Percentiles rank a stretch among this genome's conserved stretches.
Conservation (phyloP, 768 basidiomycete genomes). For the Tephrocybe sp. region DNA sequence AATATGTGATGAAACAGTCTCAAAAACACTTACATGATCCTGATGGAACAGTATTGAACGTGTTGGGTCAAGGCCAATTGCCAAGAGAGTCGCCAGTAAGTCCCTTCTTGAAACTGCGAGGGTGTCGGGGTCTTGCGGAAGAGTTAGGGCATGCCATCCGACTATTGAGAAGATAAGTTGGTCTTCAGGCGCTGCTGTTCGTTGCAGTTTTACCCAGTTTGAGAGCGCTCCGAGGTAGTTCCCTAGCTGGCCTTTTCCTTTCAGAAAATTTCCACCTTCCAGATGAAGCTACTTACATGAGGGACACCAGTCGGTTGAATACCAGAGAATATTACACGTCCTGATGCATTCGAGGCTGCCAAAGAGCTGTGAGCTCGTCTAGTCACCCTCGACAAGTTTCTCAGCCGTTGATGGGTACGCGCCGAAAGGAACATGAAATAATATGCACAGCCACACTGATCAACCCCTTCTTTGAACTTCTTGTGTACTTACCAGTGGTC, state of each 20-base stretch:
- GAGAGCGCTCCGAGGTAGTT: constrained; percentile 90
- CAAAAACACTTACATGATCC: constrained; percentile 65
- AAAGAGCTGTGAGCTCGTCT: constrained; percentile 19
- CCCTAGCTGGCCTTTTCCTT: constrained; percentile 62
- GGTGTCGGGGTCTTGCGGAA: constrained; percentile 78
- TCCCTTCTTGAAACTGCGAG: constrained; percentile 67
- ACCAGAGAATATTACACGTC: constrained; percentile 74
- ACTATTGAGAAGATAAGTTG: constrained; percentile 83
- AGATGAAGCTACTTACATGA: constrained; percentile 56
- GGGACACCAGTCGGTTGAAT: constrained; percentile 94
- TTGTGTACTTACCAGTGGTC: not conserved
- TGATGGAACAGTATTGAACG: constrained; percentile 82
- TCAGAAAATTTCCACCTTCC: constrained; percentile 8
- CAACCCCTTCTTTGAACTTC: not conserved
- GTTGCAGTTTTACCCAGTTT: constrained; percentile 87
- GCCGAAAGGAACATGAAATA: constrained; percentile 20
- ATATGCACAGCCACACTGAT: constrained; percentile 23
- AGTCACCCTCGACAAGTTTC: constrained; percentile 17
- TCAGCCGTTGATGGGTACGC: constrained; percentile 10
- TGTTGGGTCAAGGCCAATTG: constrained; percentile 81
- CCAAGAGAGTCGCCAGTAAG: constrained; percentile 81
- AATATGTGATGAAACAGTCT: not conserved
- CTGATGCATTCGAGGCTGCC: not conserved
- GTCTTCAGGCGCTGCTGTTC: constrained; percentile 55
- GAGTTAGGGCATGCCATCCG: constrained; percentile 91